Evolutionary conservation across 2,329 filamentous ascomycete genomes (phyloP), one percentile per base, ranked within the genome.

Genomic region (Dryadomyces quercus-mongolicae): DNA sequence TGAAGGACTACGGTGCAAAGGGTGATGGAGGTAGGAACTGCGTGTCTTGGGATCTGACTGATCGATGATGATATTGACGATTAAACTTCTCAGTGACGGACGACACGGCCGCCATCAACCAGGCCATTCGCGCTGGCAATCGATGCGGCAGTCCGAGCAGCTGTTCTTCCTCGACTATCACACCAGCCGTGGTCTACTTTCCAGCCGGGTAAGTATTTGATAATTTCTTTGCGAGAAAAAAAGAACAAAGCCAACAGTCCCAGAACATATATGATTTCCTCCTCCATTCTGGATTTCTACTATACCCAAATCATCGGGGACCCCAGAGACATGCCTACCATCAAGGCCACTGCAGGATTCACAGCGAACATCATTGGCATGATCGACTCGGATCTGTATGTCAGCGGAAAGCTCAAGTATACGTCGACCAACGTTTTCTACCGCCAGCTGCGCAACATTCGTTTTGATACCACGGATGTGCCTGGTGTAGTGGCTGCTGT

Each of bases 101-200:
- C 60, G 88, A 93, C 63, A 91, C 88, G 1, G 72, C 71, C 12
- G 81, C 80, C 16, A 78, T 93, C 56, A 85, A 90, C 63, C 70
- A 70, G n/a, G 78, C 86, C 16, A 75, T 93, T 56, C 73, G 78
- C 55, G 62, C 66, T 5, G 60, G 60, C 1, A 52, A 55, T n/a
- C 56, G 61, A 25, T 62, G 61, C 40, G 60, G 59, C 16, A 74
- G 70, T 22, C n/a, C 55, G 8, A 47, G 38, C 5, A 45, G 20
- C 2, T 62, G 61, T 31, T 46, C 49, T 3, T 56, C 56, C 1
- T 60, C 60, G 10, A 60, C 60, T 3, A 60, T 46, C 0, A 60
- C 61, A 2, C 61, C 61, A 0, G 61, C 60, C 4, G 55, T 61
- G 4, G 56, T 62, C 9, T 62, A 57, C 45, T 61, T 62, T 50